Base-by-base conservation (phyloP, 495 filamentous ascomycete species). In the Talaromyces thailandensis region DNA sequence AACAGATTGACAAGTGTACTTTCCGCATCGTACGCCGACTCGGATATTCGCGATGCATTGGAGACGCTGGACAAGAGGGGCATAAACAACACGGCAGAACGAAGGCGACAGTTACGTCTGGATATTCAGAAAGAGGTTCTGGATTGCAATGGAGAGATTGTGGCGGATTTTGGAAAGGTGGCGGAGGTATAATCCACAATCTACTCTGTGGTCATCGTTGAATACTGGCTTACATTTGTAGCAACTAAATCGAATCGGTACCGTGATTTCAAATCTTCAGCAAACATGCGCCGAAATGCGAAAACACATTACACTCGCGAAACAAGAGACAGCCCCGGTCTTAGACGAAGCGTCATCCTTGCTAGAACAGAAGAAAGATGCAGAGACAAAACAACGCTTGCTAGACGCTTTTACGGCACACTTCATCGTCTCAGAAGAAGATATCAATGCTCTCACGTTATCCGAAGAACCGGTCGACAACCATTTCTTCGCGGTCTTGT, bases 121-220 rank as follows among this genome's bases (percentile, higher is more conserved):
- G 89, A 96, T 73, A 81, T 95, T 2, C 92, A 98, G 72, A 92
- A 90, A 67, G 92, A 98, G 71, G 89, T 97, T 32, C 91, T 97
- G 52, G 85, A 93, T 63, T 90, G 91, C 75, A 97, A 98, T 86
- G 92, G 87, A 32, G 87, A 92, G 62, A 90, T 99, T 62, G 86
- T 99, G 56, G 77, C 82, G 59, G 93, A 96, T 69, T 98, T 98
- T 76, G 89, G 91, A 26, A 83, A 87, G 64, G 92, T 99, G 45
- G 91, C 93, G 50, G 90, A 95, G 85, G 91, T 96, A 71, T 23
- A 53, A 1, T 8, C 48, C 23, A n/a, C 51, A 14, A 28, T 18
- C 12, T 55, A 16, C 26, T 55, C 26, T 28, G 12, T 28, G 8
- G 11, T 23, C 2, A 55, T 25, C 51, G 4, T 16, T 14, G 4